Base-by-base conservation (phyloP, 225 moss, liverwort and hornwort genomes). In the Neckera pumila region DNA sequence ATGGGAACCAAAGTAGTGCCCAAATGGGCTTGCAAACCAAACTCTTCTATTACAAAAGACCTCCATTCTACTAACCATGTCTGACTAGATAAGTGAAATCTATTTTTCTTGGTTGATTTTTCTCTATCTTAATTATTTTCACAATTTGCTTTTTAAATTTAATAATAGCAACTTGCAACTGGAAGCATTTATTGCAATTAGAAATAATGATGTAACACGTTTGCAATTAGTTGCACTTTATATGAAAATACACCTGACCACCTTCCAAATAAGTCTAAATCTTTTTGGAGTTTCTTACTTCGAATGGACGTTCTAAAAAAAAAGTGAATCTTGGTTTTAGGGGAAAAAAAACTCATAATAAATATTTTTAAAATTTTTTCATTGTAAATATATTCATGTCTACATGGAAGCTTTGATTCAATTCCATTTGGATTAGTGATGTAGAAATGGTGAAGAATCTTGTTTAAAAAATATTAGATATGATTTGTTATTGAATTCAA, bases 1-100 rank as follows among this genome's bases (percentile, higher is more conserved):
- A 72, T 10, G 0, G 3, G 3, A 15, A 27, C 28, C 2, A 45
- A 17, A 2, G 0, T 27, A 27, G 17, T 43, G 27, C 3, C 16
- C 28, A 28, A 43, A 73, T 45, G 10, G 28, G 10, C 6, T 1
- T 17, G 1, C 10, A 2, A 45, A 10, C 1, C 45, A 28, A 45
- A 11, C 3, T 28, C 6, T 73, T 73, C 3, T 45, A 10, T 10
- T 45, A 10, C 10, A 30, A 73, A 30, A 73, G 11, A 30, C 6
- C 2, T 43, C 10, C 9, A 45, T 17, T 45, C 30, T 73, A 45
- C 2, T 73, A 28, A 45, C 21, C 13, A 33, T 49, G 3, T 33
- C 0, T 45, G 0, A 45, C 3, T 30, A 76, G 3, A 51, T 21
- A 51, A 51, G 6, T 21, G 4, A 51, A 47, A 22, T 22, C 2